Base-by-base conservation (phyloP, 371 early-diverging fungal species). In the Lichtheimia corymbifera region DNA sequence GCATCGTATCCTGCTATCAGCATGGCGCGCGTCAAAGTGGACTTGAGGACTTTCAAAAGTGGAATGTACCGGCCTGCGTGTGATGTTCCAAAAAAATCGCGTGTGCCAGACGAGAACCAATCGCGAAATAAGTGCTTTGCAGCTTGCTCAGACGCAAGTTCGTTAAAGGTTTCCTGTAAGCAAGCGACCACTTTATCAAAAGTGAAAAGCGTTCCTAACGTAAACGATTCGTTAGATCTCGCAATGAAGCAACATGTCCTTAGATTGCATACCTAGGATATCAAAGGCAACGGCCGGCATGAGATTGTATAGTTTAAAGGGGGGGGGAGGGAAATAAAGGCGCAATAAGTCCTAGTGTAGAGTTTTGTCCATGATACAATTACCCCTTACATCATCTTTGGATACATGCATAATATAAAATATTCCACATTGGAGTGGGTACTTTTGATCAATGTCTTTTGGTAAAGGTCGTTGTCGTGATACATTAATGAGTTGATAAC, bases 201-300 rank as follows among this genome's bases (percentile, higher is more conserved):
- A 12, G 55, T 56, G 41, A 55, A 72, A 2, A 74, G 59, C 14
- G 75, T 74, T 30, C 71, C 77, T 47, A 13, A 50, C 13, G 20
- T 27, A 44, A 18, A 13, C 40, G 11, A 42, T 44, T 13, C 20
- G 44, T 42, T 28, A 40, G n/a, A 28, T 44, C 41, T n/a, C 12
- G 17, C 41, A 4, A 28, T 18, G 12, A 14, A 52, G 13, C 17
- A 51, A 14, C 20, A 25, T 27, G 22, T 3, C 5, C 17, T 47
- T 22, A 47, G 43, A n/a, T 40, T 51, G 20, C n/a, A 14, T 63
- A 76, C 77, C 74, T 43, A 70, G 57, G 45, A 77, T 63, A 47
- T 77, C 74, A 66, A 77, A 77, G 15, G 78, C 78, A 30, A 70
- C 71, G 49, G 68, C 65, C 4, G 78, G 74, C 78, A 77, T 77